Evolutionary conservation across 2,329 filamentous ascomycete genomes (phyloP), one percentile per base, ranked within the genome.

Genomic region (Sarocladiaceae sp.): DNA sequence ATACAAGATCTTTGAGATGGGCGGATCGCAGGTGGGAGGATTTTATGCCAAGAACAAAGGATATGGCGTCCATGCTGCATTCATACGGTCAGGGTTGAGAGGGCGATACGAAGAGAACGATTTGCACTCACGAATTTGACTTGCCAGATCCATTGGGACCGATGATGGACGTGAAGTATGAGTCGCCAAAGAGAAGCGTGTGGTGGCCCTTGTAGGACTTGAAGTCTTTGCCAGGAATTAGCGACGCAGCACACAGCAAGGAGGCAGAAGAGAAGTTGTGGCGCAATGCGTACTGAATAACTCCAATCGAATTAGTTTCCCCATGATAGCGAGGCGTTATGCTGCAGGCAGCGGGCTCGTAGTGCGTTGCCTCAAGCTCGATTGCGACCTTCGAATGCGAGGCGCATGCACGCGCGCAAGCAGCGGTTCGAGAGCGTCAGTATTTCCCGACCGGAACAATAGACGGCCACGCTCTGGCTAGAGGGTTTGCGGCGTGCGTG

Each of bases 11-110:
- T 65, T 88, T 88, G 19, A 98, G 79, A 58, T 97, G 89, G 27
- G 88, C 82, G 3, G 94, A 98, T 57, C 93, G 88, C 45, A 98
- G 74, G 63, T 97, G 91, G n/a, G 91, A 94, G 3, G 93, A 98
- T 64, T 97, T 96, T 64, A 98, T 97, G 53, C 93, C 93, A 46
- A 98, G 79, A 48, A 98, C 93, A 66, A 98, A 98, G 53, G 93
- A 98, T 55, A 98, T 98, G 55, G 93, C 93, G 64, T 98, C 93
- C 93, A 98, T 98, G 48, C 88, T 94, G n/a, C n/a, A n/a, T n/a
- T n/a, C n/a, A n/a, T 58, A 18, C 52, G 16, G 39, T 9, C 13
- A 15, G 16, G 29, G 24, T 26, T 40, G 21, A 46, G 20, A 24
- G 34, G 13, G 31, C 51, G 35, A 51, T 45, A 23, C 20, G 39